These are phyloP conservation scores for Agroathelia rolfsii DNA, from an alignment of 1,284 basidiomycete species.

Conservation along the genomic window DNA sequence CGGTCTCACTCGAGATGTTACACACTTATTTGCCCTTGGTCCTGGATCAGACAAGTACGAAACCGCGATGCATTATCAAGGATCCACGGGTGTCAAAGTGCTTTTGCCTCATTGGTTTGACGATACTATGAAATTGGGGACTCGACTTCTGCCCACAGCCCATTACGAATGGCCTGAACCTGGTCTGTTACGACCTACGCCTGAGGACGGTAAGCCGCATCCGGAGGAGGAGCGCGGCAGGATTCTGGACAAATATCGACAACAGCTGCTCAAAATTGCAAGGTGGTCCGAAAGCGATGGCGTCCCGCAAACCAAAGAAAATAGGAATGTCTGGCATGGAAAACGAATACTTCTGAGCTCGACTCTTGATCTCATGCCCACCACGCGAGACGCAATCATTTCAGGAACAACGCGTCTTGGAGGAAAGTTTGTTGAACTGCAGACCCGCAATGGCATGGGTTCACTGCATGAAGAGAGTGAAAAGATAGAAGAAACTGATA, in stretches of 20 bases:
- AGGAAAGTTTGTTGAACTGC: slow-evolving; percentile 13
- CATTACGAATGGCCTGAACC: slow-evolving; percentile 28
- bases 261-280: too few relatives aligned
- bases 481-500: too few relatives aligned
- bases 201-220: too few relatives aligned
- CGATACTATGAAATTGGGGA: slow-evolving; percentile 26
- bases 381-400: slow-evolving; percentile 17
- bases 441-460: slow-evolving; percentile 15
- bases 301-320: too few relatives aligned
- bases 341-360: slow-evolving; percentile 50
- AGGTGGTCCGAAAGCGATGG: too few relatives aligned
- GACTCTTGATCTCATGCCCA: slow-evolving; percentile 15
- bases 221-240: too few relatives aligned
- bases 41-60: slow-evolving; percentile 18
- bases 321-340: slow-evolving; percentile 35
- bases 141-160: slow-evolving; percentile 19
- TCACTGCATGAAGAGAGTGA: slow-evolving; percentile 6
- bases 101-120: slow-evolving; percentile 29
- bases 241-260: too few relatives aligned
- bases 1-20: slow-evolving; percentile 33
- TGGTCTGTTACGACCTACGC: too few relatives aligned
- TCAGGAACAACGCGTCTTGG: slow-evolving; percentile 17
- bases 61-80: slow-evolving; percentile 17
- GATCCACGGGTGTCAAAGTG: slow-evolving; percentile 17
- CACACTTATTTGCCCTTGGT: slow-evolving; percentile 29